These are phyloP conservation scores for Fulvia fulva DNA, from an alignment of 2,329 filamentous ascomycete genomes.

Conservation along the genomic window DNA sequence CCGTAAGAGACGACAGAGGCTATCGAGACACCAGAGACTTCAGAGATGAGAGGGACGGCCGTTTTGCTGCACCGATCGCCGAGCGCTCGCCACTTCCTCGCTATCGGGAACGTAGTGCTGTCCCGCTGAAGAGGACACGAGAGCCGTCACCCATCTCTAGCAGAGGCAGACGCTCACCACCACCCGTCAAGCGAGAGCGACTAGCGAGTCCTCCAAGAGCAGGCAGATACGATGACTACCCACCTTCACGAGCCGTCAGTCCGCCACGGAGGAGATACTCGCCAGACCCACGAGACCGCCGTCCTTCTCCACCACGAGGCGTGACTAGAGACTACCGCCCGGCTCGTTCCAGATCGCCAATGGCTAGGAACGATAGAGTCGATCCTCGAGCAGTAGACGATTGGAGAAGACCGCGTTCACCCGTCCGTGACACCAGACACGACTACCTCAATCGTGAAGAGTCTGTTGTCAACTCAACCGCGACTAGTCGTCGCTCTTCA, in stretches of 20 bases:
- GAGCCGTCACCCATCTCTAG: slow-evolving; percentile 47
- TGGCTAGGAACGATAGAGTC: slow-evolving; percentile 47
- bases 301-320: slow-evolving; percentile 31
- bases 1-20: slow-evolving; percentile 28
- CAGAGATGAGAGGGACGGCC: slow-evolving; percentile 30
- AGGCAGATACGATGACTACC: slow-evolving; percentile 44
- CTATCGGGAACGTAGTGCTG: slow-evolving; percentile 42
- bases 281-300: slow-evolving; percentile 36
- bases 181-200: slow-evolving; percentile 38
- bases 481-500: slow-evolving; percentile 59
- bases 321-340: slow-evolving; percentile 40
- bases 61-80: slow-evolving; percentile 16
- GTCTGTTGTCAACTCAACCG: slow-evolving; percentile 52
- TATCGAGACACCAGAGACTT: slow-evolving; percentile 28
- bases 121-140: slow-evolving; percentile 41
- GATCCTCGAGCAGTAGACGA: slow-evolving; percentile 48
- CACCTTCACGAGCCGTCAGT: slow-evolving; percentile 36
- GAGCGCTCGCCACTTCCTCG: slow-evolving; percentile 39
- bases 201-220: slow-evolving; percentile 38
- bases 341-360: slow-evolving; percentile 51
- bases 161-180: slow-evolving; percentile 43
- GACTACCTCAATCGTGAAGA: slow-evolving; percentile 43
- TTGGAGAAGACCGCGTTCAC: slow-evolving; percentile 53
- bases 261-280: slow-evolving; percentile 41
- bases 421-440: slow-evolving; percentile 33